A percentile compares a stretch with the other conserved stretches of the same genome.
Conservation (phyloP, 345 rosid genomes). For the Euphorbia pulcherrima region DNA sequence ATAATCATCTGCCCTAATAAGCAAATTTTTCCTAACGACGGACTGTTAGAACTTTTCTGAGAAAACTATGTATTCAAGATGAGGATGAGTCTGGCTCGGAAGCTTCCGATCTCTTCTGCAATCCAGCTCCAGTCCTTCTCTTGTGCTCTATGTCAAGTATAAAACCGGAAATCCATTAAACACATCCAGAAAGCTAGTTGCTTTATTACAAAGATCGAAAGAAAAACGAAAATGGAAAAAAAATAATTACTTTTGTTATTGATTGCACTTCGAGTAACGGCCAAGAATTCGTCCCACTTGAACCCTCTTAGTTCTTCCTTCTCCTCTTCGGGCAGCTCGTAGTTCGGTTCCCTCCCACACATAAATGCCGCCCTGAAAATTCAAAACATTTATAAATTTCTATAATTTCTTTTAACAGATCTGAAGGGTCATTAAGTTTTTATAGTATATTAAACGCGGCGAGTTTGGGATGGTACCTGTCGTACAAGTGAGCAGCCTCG, state of each 20-base stretch:
- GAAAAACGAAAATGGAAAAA: not conserved
- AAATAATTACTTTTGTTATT: conserved; percentile 80
- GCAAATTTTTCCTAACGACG: conserved; percentile 23
- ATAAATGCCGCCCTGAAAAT: conserved; percentile 85
- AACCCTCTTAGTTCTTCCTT: conserved; percentile 64
- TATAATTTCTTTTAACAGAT: no score
- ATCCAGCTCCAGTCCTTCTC: conserved; percentile 50
- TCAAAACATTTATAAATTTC: conserved; percentile 1
- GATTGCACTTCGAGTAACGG: conserved; percentile 74
- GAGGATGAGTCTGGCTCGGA: conserved; percentile 44
- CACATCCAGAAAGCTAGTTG: not conserved
- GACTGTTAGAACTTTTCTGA: conserved; percentile 17
- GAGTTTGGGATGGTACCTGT: no score
- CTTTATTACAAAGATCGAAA: not conserved
- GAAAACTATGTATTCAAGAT: conserved; percentile 26
- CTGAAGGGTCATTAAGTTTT: no score
- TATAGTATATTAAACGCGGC: no score
- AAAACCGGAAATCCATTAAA: not conserved
- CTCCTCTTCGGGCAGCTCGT: conserved; percentile 70
- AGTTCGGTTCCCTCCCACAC: conserved; percentile 98
- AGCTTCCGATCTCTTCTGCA: conserved; percentile 36
- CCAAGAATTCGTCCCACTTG: conserved; percentile 87
- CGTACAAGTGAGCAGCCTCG: conserved; percentile 92
- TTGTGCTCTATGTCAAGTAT: conserved; percentile 50
- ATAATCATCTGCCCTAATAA: conserved; percentile 32